Conservation (phyloP, 2,329 filamentous ascomycete species). For the Phyllachora maydis region DNA sequence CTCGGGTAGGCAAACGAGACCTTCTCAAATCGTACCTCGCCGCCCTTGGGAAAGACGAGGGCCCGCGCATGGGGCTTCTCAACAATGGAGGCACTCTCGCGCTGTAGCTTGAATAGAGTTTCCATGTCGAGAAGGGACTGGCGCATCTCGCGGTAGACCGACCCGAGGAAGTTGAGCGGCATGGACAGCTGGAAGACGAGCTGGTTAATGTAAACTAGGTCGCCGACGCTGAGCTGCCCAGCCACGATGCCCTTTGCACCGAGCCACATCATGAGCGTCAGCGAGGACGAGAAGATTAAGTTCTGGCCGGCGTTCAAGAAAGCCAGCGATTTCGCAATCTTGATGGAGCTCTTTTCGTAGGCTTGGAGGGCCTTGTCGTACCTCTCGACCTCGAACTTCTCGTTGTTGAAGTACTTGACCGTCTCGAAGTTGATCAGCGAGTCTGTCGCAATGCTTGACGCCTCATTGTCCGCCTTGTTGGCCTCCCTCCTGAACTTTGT, state of each 20-base stretch:
- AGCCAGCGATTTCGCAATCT: constrained; percentile 82
- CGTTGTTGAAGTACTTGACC: constrained; percentile 99
- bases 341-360: constrained; percentile 91
- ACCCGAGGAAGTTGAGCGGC: constrained; percentile 93
- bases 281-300: constrained; percentile 82
- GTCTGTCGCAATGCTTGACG: constrained; percentile 87
- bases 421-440: constrained; percentile 98
- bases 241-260: constrained; percentile 73
- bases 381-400: constrained; percentile 76
- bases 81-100: constrained; percentile 75
- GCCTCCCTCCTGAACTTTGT: constrained; percentile 91
- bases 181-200: constrained; percentile 95
- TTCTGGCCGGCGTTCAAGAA: constrained; percentile 92
- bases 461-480: constrained; percentile 90
- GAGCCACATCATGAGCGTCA: constrained; percentile 97
- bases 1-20: constrained; percentile 68
- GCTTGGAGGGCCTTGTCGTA: constrained; percentile 73
- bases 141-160: constrained; percentile 84
- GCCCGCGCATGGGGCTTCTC: constrained; percentile 57
- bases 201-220: constrained; percentile 97
- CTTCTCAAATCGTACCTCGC: constrained; percentile 86
- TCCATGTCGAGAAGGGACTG: constrained; percentile 97
- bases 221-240: constrained; percentile 72
- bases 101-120: constrained; percentile 91
- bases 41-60: constrained; percentile 52